Base-by-base conservation (phyloP, 225 moss, liverwort and hornwort genomes). In the Anthoceros angustus region DNA sequence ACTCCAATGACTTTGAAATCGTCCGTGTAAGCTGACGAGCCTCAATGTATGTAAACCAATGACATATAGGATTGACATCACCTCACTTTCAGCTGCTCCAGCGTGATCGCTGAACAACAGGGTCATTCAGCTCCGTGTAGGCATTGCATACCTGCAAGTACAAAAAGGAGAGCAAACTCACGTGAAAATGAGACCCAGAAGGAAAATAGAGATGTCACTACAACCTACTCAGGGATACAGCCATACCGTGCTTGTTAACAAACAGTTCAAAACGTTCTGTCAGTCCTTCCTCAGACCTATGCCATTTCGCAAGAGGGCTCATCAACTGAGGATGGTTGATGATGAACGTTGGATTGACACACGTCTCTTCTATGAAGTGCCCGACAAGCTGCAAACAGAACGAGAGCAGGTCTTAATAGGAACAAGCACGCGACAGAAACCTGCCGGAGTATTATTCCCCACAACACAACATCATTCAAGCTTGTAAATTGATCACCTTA, bases 261-360 rank as follows among this genome's bases (percentile, higher is more conserved):
- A 95, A 95, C 6, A 90, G 77, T 80, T 90, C 94, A 64, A 95
- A 95, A n/a, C 90, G 77, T 74, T 95, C 94, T 32, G 94, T 95
- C 42, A 95, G 79, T 40, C 94, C 90, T 61, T 78, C 86, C 74
- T 82, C 80, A 68, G 88, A 88, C 68, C 94, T 88, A 71, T 95
- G 90, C 94, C 90, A 90, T 76, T 95, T 95, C 2, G 90, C 94
- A 68, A 95, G 77, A 23, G 90, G 88, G 68, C 90, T 95, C 94
- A 95, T 95, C 43, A 90, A 70, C 70, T 88, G 86, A 38, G 94
- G 90, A 71, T 95, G 94, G 66, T 95, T 77, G 39, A 82, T 90
- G 40, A 95, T 95, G 66, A 79, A 95, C 42, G 86, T 77, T 61
- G 94, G 90, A 70, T 84, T 88, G 8, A 88, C 78, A 41, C 90